Base-by-base conservation (phyloP, 1,284 basidiomycete genomes). In the Cutaneotrichosporon sp. region DNA sequence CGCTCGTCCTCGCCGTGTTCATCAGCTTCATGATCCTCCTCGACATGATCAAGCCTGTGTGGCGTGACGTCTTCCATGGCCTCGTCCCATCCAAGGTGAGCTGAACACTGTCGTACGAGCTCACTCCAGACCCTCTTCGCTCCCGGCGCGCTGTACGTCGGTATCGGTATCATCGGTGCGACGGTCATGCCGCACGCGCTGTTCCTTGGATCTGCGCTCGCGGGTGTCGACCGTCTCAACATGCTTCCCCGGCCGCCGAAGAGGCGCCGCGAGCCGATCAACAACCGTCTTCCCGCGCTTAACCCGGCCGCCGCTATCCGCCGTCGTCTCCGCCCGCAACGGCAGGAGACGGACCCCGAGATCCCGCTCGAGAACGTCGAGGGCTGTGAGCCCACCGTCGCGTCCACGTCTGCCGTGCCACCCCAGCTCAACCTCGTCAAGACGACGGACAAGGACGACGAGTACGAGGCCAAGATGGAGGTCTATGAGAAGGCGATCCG, bases 171-270 rank as follows among this genome's bases (percentile, higher is more conserved):
- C 63, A 78, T 83, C 38, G 83, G 83, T 71, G 89, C 90, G 27
- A 89, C 92, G 49, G 91, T 91, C 58, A 83, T 84, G 94, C 94
- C 95, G 0, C 95, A 97, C 75, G 89, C 89, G 49, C 83, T 97
- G 24, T 95, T 92, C 81, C 83, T 97, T 8, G 94, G 93, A 11
- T 92, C 90, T 3, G 87, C 89, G 38, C 84, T 95, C 20, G 89
- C 91, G 3, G 91, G 89, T 0, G 87, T 93, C 71, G 88, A 93
- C 66, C 82, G 92, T 55, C 73, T 82, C 13, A 70, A 73, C 59
- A 75, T 79, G 70, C 64, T 70, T n/a, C 80, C 75, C 18, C 45
- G 57, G 11, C 65, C 67, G 14, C 72, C 71, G 8, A 58, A 51
- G 25, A 69, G 64, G 31, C 29, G 29, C n/a, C 25, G 9, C 2